Percentiles rank a stretch among this genome's conserved stretches.
These are phyloP conservation scores for Didymella sp. DNA, from an alignment of 2,329 filamentous ascomycete species.

Conservation along the genomic window DNA sequence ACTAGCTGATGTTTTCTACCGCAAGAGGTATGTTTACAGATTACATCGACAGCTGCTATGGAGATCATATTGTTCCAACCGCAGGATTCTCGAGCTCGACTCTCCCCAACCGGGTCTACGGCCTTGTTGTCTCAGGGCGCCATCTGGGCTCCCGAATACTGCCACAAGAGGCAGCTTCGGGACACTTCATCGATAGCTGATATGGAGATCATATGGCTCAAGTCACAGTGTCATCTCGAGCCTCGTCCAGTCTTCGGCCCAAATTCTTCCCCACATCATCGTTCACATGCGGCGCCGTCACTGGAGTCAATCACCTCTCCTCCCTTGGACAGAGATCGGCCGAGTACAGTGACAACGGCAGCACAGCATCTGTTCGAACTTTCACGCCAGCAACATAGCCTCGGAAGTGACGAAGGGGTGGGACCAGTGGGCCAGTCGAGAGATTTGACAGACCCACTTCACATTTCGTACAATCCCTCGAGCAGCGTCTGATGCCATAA, in stretches of 20 bases:
- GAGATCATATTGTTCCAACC: background rate
- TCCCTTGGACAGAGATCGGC: too few relatives aligned
- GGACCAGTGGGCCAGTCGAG: background rate
- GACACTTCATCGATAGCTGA: conserved; percentile 1
- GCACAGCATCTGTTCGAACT: too few relatives aligned
- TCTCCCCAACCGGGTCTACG: background rate
- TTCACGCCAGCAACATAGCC: background rate
- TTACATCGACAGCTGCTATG: background rate
- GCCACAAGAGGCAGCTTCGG: conserved; percentile 4
- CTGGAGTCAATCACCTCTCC: background rate
- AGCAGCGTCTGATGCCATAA: background rate
- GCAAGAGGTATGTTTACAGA: background rate
- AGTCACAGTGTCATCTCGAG: background rate
- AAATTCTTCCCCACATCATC: background rate
- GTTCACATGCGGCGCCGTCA: background rate
- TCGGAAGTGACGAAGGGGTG: background rate
- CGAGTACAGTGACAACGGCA: too few relatives aligned
- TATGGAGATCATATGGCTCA: conserved; percentile 1
- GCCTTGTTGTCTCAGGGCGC: background rate
- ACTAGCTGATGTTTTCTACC: background rate
- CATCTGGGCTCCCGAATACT: background rate
- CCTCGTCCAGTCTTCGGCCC: background rate
- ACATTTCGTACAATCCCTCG: background rate
- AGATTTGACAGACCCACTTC: background rate
- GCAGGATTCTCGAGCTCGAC: background rate